Evolutionary conservation across 2,329 filamentous ascomycete species (phyloP).

Genomic region (Aspergillus novoparasiticus): DNA sequence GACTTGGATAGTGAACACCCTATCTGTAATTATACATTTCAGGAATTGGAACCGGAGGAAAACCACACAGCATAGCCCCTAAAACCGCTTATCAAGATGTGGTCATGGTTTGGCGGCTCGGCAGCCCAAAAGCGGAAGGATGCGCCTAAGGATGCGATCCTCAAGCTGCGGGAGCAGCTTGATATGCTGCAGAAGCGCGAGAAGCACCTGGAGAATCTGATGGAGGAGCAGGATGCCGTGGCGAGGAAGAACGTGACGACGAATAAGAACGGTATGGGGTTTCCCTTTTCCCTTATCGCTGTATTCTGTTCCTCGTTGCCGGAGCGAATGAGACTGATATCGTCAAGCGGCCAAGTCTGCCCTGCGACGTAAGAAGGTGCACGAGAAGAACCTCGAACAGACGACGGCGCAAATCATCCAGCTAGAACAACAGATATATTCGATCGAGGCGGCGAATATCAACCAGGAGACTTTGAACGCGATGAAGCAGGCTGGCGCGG

Average conservation of each 20-base stretch:
- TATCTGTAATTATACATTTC: background rate
- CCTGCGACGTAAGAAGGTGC: slow-evolving; percentile 88
- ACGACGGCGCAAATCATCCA: slow-evolving; percentile 87
- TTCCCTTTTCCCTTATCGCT: background rate
- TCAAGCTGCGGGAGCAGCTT: slow-evolving; percentile 81
- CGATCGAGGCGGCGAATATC: slow-evolving; percentile 97
- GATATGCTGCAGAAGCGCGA: slow-evolving; percentile 98
- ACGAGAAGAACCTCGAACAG: slow-evolving; percentile 89
- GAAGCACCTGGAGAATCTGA: slow-evolving; percentile 85
- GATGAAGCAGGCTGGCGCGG: slow-evolving; percentile 86
- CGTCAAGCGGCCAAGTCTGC: slow-evolving; percentile 81
- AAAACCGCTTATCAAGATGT: slow-evolving; percentile 50
- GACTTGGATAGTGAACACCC: slow-evolving; percentile 3
- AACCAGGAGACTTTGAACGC: slow-evolving; percentile 94
- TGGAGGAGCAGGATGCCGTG: slow-evolving; percentile 86
- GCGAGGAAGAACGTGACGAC: slow-evolving; percentile 84
- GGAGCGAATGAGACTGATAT: slow-evolving; percentile 5
- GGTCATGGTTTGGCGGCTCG: slow-evolving; percentile 90
- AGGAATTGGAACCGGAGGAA: background rate
- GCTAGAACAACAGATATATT: slow-evolving; percentile 91
- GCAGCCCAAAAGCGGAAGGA: slow-evolving; percentile 86
- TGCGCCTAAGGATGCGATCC: slow-evolving; percentile 93
- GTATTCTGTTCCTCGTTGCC: background rate
- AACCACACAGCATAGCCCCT: background rate
- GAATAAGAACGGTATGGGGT: slow-evolving; percentile 82